Evolutionary conservation across 345 rosid species (phyloP).

Genomic region (Melaleuca quinquenervia): DNA sequence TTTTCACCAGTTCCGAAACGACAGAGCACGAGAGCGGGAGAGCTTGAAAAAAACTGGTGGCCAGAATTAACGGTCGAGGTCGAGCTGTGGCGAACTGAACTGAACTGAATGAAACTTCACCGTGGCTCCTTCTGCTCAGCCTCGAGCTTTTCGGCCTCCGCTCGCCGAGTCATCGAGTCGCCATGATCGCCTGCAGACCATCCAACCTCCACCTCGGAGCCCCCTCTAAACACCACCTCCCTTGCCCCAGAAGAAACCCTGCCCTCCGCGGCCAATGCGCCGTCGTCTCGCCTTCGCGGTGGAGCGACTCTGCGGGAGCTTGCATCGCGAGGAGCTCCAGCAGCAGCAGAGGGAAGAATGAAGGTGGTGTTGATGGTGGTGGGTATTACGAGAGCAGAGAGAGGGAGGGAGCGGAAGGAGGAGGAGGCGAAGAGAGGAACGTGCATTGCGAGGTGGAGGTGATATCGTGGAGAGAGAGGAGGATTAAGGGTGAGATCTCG

Average conservation of each 20-base stretch:
- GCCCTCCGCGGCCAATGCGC: background rate
- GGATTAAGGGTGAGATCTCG: slow-evolving; percentile 51
- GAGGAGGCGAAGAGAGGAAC: slow-evolving; percentile 30
- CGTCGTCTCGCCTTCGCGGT: background rate
- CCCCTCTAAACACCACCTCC: background rate
- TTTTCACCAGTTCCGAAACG: background rate
- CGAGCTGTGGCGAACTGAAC: background rate
- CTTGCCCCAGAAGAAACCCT: background rate
- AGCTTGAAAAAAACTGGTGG: background rate
- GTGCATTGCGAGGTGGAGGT: slow-evolving; percentile 77
- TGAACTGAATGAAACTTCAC: background rate
- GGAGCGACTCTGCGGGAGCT: background rate
- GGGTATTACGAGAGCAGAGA: background rate
- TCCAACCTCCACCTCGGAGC: background rate
- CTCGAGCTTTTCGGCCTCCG: background rate
- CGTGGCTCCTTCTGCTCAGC: background rate
- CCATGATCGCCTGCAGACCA: background rate
- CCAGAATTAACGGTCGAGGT: background rate
- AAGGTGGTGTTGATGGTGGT: background rate
- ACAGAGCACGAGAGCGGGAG: background rate
- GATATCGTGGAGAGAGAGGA: slow-evolving; percentile 86
- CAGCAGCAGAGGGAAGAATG: background rate
- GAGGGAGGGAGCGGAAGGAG: background rate
- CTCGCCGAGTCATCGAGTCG: background rate
- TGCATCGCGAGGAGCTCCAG: background rate